Evolutionary conservation across 768 basidiomycete species (phyloP), one percentile per base, ranked within the genome.

Genomic region (Tubosaeta sp.): DNA sequence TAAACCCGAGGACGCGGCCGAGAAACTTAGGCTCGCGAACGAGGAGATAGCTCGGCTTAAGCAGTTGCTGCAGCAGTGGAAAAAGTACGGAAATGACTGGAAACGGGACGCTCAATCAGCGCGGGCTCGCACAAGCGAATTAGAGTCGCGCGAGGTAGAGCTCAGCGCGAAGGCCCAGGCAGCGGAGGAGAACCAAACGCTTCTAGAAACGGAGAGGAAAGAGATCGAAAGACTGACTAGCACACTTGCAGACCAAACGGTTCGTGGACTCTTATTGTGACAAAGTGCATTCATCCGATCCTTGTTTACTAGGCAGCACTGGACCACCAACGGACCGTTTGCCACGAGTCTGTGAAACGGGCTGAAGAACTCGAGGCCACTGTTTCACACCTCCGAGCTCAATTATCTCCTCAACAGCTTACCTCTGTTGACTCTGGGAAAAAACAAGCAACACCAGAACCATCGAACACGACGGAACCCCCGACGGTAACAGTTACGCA

Each of bases 1-100:
- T n/a, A 50, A 48, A 11, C 31, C 31, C 19, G 51, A 52, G 38
- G 48, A 43, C 7, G 30, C 46, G 5, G 44, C 19, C 8, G 53
- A 60, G 16, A 60, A 54, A 44, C 51, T 61, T 3, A 46, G 46
- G 2, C n/a, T 39, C 16, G 58, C 60, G 6, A 55, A 53, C 21
- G 54, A 49, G 34, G 63, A 64, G 16, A 38, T 61, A 31, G 32
- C 1, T 22, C 58, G 63, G 11, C 54, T 66, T 11, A 63, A 50
- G 29, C 48, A 38, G n/a, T n/a, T 61, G 16, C 18, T 66, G 19
- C 39, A 51, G 12, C 47, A 63, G 29, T 64, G 64, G 63, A 59
- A 63, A 35, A 60, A 49, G 47, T 64, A 64, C 14, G 64, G 55
- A 31, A 52, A 30, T 13, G 54, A 66, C 2, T 60, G 64, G 58